phyloP scores from a whole-genome alignment of 2,329 filamentous ascomycete genomes.

The Alternaria gansuensis region DNA sequence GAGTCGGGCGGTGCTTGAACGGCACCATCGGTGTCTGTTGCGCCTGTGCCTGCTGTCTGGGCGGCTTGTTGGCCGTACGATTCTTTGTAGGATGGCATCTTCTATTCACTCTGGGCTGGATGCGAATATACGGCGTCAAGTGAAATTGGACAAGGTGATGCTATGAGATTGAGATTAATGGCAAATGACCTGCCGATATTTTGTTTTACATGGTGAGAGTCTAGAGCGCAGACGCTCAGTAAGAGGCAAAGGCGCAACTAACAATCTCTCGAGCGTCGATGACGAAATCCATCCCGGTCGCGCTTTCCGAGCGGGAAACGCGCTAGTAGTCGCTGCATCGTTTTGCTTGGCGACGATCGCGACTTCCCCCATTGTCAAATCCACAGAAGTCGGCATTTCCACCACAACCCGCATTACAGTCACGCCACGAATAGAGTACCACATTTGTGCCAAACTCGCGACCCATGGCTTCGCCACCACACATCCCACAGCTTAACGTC shows the following conservation, averaged over 20 bases:
- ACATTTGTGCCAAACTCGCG: neutral
- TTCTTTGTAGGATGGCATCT: slow-evolving; percentile 31
- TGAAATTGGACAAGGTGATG: neutral
- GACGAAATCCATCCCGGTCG: slow-evolving; percentile 37
- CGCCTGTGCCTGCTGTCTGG: slow-evolving; percentile 11
- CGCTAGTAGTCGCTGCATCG: slow-evolving; percentile 20
- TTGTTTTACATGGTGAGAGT: slow-evolving; percentile 15
- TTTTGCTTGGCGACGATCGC: slow-evolving; percentile 27
- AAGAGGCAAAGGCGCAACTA: slow-evolving; percentile 14
- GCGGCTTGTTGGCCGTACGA: slow-evolving; percentile 19
- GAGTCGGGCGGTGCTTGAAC: slow-evolving; percentile 19
- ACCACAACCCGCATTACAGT: neutral
- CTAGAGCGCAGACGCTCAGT: slow-evolving; percentile 25
- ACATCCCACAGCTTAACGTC: slow-evolving; percentile 61
- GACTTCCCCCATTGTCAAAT: slow-evolving; percentile 18
- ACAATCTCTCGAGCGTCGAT: slow-evolving; percentile 26
- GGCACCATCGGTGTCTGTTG: slow-evolving; percentile 6
- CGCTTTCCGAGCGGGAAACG: slow-evolving; percentile 27
- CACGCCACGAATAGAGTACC: neutral
- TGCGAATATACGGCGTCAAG: neutral
- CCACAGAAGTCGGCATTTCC: neutral
- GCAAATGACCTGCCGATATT: slow-evolving; percentile 5
- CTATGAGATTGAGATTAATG: neutral
- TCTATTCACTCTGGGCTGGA: neutral
- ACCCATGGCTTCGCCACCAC: slow-evolving; percentile 70